A percentile compares a stretch with the other conserved stretches of the same genome.
phyloP scores from a whole-genome alignment of 2,329 filamentous ascomycete genomes.

The Arachnopeziza araneosa region DNA sequence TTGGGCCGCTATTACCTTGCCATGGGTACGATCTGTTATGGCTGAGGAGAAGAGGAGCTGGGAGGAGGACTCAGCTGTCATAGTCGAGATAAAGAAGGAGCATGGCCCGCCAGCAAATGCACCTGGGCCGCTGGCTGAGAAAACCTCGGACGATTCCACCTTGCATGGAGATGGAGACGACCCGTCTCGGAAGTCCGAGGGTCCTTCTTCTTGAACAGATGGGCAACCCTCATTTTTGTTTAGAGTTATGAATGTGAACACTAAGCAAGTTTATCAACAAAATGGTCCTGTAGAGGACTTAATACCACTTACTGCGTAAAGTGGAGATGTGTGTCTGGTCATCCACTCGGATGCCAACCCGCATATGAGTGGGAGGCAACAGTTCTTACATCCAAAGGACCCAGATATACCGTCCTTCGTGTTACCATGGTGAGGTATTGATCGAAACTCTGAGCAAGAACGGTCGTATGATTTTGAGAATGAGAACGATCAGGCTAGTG shows the following conservation, averaged over 20 bases:
- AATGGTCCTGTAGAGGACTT: no score
- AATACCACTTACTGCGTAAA: no score
- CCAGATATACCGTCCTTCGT: no score
- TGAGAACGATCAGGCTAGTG: not conserved
- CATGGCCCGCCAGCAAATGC: not conserved
- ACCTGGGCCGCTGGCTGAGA: not conserved
- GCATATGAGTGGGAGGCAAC: no score
- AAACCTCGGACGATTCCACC: not conserved
- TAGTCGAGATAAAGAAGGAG: not conserved
- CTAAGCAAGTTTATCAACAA: not conserved
- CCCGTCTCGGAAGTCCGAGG: not conserved
- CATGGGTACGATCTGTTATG: constrained; percentile 16
- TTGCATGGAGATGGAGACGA: not conserved
- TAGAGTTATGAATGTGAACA: not conserved
- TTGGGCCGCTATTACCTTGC: constrained; percentile 18
- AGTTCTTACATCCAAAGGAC: no score
- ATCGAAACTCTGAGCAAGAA: not conserved
- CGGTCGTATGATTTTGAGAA: not conserved
- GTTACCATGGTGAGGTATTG: no score
- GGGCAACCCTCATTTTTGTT: not conserved
- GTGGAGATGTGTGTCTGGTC: no score
- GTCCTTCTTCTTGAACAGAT: not conserved
- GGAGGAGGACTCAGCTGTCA: constrained; percentile 7
- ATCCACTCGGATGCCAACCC: no score
- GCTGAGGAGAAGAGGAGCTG: constrained; percentile 10